phyloP scores from a whole-genome alignment of 768 basidiomycete genomes.

The Trametes elegans region DNA sequence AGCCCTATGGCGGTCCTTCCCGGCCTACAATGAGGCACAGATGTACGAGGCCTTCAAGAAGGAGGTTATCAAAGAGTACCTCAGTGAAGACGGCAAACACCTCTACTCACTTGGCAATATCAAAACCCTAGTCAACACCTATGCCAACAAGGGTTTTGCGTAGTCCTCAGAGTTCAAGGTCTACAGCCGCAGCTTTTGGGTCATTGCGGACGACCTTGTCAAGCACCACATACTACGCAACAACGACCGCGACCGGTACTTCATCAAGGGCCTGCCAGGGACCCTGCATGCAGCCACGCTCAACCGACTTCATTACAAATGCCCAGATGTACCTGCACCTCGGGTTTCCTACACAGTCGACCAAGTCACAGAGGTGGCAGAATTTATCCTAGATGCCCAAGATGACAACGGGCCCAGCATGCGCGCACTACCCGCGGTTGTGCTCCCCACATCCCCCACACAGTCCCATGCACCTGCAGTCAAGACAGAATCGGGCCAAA shows the following conservation, averaged over 20 bases:
- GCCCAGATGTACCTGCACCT: constrained; percentile 22
- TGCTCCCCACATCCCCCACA: background rate
- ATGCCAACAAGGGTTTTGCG: background rate
- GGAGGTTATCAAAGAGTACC: constrained; percentile 26
- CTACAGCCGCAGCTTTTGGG: constrained; percentile 24
- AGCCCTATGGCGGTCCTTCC: background rate
- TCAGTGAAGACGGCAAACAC: constrained; percentile 14
- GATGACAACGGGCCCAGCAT: background rate
- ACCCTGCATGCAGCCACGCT: background rate
- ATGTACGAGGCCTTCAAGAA: constrained; percentile 26
- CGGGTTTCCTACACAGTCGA: constrained; percentile 27
- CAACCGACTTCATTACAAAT: constrained; percentile 23
- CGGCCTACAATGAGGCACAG: background rate
- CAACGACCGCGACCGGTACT: constrained; percentile 25
- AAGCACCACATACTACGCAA: constrained; percentile 14
- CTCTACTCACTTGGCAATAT: constrained; percentile 26
- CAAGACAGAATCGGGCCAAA: background rate
- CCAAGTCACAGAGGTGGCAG: constrained; percentile 22
- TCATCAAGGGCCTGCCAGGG: constrained; percentile 14
- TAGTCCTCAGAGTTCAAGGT: background rate
- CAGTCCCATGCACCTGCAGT: background rate
- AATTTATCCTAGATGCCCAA: constrained; percentile 17
- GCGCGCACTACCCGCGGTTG: background rate
- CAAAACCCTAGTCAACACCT: constrained; percentile 22
- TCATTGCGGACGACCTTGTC: constrained; percentile 23